Conservation (phyloP, 2,329 filamentous ascomycete species). For the Aspergillus viridinutans region DNA sequence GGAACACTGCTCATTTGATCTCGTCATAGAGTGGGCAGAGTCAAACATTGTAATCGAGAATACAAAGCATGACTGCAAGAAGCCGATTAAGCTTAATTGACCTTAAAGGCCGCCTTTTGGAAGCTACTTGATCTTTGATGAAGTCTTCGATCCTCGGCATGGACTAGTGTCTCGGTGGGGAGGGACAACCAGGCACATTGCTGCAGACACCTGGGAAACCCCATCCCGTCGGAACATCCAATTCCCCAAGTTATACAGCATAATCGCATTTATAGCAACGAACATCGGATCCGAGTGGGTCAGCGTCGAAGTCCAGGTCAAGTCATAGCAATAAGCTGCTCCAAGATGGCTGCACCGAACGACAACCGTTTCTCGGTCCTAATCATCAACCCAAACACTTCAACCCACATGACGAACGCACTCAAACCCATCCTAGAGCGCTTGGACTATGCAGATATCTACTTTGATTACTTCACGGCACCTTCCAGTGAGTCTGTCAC, state of each 20-base stretch:
- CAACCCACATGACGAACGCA: slow-evolving; percentile 41
- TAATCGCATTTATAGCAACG: background rate
- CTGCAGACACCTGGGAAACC: background rate
- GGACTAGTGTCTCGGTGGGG: background rate
- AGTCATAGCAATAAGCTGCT: slow-evolving; percentile 3
- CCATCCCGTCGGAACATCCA: background rate
- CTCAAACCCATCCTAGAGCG: slow-evolving; percentile 37
- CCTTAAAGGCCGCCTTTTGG: background rate
- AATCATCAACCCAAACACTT: slow-evolving; percentile 46
- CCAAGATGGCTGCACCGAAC: slow-evolving; percentile 12
- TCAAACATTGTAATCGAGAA: too few relatives aligned
- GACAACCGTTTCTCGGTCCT: slow-evolving; percentile 29
- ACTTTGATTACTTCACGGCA: slow-evolving; percentile 40
- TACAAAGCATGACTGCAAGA: background rate
- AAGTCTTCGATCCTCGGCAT: background rate
- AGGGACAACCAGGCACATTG: background rate
- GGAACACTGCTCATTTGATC: background rate
- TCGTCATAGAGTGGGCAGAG: background rate
- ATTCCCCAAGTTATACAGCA: background rate
- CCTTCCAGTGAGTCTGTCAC: slow-evolving; percentile 26
- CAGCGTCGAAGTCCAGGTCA: background rate
- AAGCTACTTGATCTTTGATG: background rate
- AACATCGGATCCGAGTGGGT: background rate
- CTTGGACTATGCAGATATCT: slow-evolving; percentile 33
- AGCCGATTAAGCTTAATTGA: background rate